A percentile compares a stretch with the other conserved stretches of the same genome.
Conservation (phyloP, 1,284 basidiomycete species). For the Melampsora abietis-canadensis region DNA sequence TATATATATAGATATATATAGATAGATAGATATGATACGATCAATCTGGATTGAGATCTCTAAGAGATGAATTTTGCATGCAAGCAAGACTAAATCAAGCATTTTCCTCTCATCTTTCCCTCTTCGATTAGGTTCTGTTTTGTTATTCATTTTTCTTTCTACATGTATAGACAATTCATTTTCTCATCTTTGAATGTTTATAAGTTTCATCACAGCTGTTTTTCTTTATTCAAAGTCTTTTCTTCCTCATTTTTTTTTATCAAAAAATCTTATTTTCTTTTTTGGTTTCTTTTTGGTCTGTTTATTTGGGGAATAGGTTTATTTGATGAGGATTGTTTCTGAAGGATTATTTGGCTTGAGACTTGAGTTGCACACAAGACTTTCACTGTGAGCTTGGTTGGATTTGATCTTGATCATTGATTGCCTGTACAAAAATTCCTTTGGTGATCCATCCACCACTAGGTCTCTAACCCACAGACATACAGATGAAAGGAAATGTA, state of each 20-base stretch:
- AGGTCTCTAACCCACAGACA: no score
- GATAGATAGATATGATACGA: background rate
- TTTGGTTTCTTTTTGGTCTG: background rate
- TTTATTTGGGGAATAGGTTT: background rate
- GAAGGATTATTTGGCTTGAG: no score
- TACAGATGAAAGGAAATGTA: no score
- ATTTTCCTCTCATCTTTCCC: background rate
- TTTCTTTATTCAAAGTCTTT: background rate
- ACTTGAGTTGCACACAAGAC: no score
- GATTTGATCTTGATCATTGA: no score
- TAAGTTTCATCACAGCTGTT: background rate
- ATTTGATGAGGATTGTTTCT: no score
- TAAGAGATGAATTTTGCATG: background rate
- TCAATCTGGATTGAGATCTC: background rate
- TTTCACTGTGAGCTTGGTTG: no score
- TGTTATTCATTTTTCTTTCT: background rate
- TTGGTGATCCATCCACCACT: no score
- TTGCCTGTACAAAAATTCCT: no score
- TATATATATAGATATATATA: background rate
- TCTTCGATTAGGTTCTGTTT: background rate
- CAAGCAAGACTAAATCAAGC: background rate
- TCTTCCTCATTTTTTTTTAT: no score
- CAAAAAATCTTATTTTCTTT: background rate
- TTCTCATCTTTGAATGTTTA: background rate
- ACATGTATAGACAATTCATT: background rate